Conservation (phyloP, 1,284 basidiomycete genomes). For the Cryptococcus hybrid region DNA sequence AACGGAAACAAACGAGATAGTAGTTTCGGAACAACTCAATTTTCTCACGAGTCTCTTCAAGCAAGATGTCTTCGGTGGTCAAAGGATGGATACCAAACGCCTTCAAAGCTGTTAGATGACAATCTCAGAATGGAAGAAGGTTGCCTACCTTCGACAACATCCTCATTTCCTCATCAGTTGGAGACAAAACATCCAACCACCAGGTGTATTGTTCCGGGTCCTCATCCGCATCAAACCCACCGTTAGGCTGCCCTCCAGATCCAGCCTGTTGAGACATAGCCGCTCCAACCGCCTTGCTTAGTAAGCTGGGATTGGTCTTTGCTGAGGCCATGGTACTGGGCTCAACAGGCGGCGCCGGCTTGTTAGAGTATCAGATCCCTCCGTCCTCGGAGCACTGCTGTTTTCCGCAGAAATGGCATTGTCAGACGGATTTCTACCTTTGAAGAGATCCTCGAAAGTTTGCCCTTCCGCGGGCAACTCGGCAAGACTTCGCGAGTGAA, state of each 20-base stretch:
- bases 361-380: slow-evolving; percentile 21
- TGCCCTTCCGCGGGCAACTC: slow-evolving; percentile 95
- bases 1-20: slow-evolving; percentile 98
- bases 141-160: slow-evolving; percentile 77
- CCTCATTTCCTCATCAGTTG: slow-evolving; percentile 98
- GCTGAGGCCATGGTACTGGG: slow-evolving; percentile 11
- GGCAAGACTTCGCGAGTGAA: slow-evolving; percentile 87
- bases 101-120: slow-evolving; percentile 51
- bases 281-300: slow-evolving; percentile 30
- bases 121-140: neutral
- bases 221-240: slow-evolving; percentile 25
- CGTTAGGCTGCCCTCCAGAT: slow-evolving; percentile 9
- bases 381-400: slow-evolving; percentile 3
- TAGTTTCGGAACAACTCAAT: slow-evolving; percentile 99
- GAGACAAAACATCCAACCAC: slow-evolving; percentile 95
- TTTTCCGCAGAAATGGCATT: slow-evolving; percentile 3
- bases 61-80: slow-evolving; percentile 98
- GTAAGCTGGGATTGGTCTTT: slow-evolving; percentile 32
- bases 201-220: slow-evolving; percentile 78
- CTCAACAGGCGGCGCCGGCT: slow-evolving; percentile 6
- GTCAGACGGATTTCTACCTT: slow-evolving; percentile 24
- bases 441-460: slow-evolving; percentile 87
- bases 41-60: slow-evolving; percentile 99
- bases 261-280: slow-evolving; percentile 14
- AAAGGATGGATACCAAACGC: slow-evolving; percentile 97